These are phyloP conservation scores for Cladosporium sp. DNA, from an alignment of 2,329 filamentous ascomycete species.

Conservation along the genomic window DNA sequence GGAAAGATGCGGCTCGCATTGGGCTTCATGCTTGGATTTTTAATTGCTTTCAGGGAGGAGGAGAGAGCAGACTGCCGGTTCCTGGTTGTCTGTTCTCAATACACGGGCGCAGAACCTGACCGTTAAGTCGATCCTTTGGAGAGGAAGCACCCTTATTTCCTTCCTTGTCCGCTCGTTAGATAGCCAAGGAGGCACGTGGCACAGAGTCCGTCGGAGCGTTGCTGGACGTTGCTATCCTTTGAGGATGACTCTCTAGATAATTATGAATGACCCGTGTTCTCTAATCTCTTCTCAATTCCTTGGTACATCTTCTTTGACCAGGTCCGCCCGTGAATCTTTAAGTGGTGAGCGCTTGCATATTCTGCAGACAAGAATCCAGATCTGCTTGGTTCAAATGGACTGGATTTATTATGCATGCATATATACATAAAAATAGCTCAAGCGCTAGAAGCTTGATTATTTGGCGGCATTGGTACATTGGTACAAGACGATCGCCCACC, in stretches of 20 bases:
- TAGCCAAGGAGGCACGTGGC: not conserved
- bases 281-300: not conserved
- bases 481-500: too few species aligned
- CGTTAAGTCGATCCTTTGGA: conserved; percentile 17
- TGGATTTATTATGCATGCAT: too few species aligned
- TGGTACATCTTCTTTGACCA: not conserved
- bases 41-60: not conserved
- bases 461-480: too few species aligned
- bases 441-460: too few species aligned
- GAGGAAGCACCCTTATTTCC: conserved; percentile 2
- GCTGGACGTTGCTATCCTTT: not conserved
- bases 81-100: not conserved
- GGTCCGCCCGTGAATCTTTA: too few species aligned
- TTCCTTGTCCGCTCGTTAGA: conserved; percentile 13
- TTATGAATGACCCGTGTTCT: not conserved
- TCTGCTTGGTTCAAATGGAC: too few species aligned
- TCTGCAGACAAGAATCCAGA: too few species aligned
- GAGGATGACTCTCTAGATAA: not conserved
- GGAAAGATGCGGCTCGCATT: conserved; percentile 5
- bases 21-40: not conserved
- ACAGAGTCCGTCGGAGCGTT: not conserved
- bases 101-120: conserved; percentile 15
- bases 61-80: not conserved
- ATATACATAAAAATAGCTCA: too few species aligned
- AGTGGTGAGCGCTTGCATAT: too few species aligned